A percentile compares a stretch with the other conserved stretches of the same genome.
These are phyloP conservation scores for Euphorbia neoarborescens DNA, from an alignment of 441 rosid genomes.

Conservation along the genomic window DNA sequence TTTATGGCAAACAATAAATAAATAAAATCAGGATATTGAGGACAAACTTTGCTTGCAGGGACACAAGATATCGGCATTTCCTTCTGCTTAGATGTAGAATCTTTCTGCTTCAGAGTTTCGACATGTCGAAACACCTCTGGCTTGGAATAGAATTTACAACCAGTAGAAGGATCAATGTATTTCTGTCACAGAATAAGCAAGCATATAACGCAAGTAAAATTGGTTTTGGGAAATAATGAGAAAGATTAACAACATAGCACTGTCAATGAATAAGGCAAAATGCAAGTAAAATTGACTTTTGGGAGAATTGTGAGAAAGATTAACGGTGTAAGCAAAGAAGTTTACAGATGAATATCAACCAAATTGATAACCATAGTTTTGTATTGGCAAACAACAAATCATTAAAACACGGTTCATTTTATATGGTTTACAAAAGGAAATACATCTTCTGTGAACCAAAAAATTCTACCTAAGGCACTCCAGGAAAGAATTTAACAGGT, in stretches of 20 bases:
- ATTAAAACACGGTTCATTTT: neutral
- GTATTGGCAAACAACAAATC: neutral
- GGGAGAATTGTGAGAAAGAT: neutral
- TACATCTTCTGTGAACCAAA: neutral
- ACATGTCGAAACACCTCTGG: conserved; percentile 36
- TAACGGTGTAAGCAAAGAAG: neutral
- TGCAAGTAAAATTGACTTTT: too few species aligned
- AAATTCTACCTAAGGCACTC: neutral
- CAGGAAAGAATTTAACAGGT: neutral
- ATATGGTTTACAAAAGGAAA: neutral
- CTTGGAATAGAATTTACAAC: conserved; percentile 35
- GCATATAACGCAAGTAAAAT: conserved; percentile 2
- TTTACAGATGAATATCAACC: neutral
- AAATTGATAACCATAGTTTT: neutral
- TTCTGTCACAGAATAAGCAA: conserved; percentile 26
- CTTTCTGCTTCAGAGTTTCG: conserved; percentile 18
- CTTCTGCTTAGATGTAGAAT: conserved; percentile 14
- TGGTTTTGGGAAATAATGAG: neutral
- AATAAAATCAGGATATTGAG: conserved; percentile 4
- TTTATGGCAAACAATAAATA: neutral
- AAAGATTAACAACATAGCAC: too few species aligned
- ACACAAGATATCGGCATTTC: neutral
- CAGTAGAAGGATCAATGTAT: conserved; percentile 28
- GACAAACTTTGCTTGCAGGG: conserved; percentile 26
- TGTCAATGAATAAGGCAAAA: too few species aligned